Conservation (phyloP, 495 filamentous ascomycete genomes). For the Neurospora sp. region DNA sequence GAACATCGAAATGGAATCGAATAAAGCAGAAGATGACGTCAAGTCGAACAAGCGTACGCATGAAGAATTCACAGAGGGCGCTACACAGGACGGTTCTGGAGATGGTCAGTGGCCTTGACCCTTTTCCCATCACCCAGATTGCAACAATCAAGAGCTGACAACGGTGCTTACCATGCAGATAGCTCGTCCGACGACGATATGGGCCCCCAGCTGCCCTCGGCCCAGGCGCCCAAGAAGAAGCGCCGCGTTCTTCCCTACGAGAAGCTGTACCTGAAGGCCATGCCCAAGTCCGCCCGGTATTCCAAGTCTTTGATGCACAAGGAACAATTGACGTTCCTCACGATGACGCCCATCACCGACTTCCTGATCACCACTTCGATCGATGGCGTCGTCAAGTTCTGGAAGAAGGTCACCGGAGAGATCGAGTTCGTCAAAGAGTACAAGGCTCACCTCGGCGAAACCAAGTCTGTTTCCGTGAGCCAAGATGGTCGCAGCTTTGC, state of each 20-base stretch:
- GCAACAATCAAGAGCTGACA: too few species aligned
- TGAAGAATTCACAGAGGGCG: constrained; percentile 26
- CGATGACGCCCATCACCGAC: constrained; percentile 79
- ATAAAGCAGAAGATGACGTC: constrained; percentile 17
- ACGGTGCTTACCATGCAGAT: constrained; percentile 27
- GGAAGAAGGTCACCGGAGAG: constrained; percentile 88
- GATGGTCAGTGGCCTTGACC: constrained; percentile 18
- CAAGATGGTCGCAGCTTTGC: constrained; percentile 90
- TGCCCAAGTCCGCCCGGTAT: constrained; percentile 74
- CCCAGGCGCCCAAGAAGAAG: constrained; percentile 77
- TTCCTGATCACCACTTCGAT: constrained; percentile 89
- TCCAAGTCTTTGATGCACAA: constrained; percentile 98
- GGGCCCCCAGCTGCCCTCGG: constrained; percentile 71
- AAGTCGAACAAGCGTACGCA: constrained; percentile 38
- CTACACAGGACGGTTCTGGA: constrained; percentile 20
- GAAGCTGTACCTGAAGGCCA: constrained; percentile 84
- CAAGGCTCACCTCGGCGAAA: constrained; percentile 77
- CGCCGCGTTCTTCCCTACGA: constrained; percentile 84
- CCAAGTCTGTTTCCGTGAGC: constrained; percentile 71
- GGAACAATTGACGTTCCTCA: constrained; percentile 79
- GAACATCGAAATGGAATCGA: constrained; percentile 10
- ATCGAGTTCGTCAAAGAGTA: constrained; percentile 99
- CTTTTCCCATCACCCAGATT: not conserved
- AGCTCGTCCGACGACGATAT: constrained; percentile 90
- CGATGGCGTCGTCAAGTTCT: constrained; percentile 95